Evolutionary conservation across 768 basidiomycete genomes (phyloP), one percentile per base, ranked within the genome.

Genomic region (Hortiboletus campestris): DNA sequence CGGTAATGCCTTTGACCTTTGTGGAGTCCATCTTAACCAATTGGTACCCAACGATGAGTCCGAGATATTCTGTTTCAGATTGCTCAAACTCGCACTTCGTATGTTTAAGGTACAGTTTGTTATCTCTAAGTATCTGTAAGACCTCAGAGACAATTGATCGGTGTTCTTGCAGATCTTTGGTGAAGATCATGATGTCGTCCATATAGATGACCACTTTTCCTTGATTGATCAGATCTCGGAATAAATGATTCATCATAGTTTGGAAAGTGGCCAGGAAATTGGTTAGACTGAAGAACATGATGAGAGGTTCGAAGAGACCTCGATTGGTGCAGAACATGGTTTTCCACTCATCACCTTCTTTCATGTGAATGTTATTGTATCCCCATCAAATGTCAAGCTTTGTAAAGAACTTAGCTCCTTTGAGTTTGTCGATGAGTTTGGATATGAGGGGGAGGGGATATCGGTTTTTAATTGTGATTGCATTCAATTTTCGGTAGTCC

Each of bases 161-260:
- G 55, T 78, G 75, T 1, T 76, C 68, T 1, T 72, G 58, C 2
- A 66, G 66, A 1, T 52, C 57, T 28, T 50, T 39, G 0, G 71
- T 73, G 49, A 65, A 77, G 0, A 77, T 64, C 0, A 78, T 67
- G 2, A 78, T 78, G 44, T 79, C 71, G 44, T 79, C 74, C 10
- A 78, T 76, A 42, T 78, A 79, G 1, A 46, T 11, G 2, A 46
- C 6, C 0, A 46, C 31, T 2, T 32, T 5, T 46, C 19, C 29
- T 46, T 12, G 3, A 46, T n/a, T 32, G n/a, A 46, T 46, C 1
- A 46, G 45, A 32, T 46, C 11, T 1, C 14, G 1, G n/a, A 46
- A 46, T 20, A 46, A 3, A 3, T 32, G 31, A 13, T 46, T 46
- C 31, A 46, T 46, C 31, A 32, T 46, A 1, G 19, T 46, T 46